A percentile compares a stretch with the other conserved stretches of the same genome.
Conservation (phyloP, 2,329 filamentous ascomycete species). For the Stachybotrys chlorohalonatus region DNA sequence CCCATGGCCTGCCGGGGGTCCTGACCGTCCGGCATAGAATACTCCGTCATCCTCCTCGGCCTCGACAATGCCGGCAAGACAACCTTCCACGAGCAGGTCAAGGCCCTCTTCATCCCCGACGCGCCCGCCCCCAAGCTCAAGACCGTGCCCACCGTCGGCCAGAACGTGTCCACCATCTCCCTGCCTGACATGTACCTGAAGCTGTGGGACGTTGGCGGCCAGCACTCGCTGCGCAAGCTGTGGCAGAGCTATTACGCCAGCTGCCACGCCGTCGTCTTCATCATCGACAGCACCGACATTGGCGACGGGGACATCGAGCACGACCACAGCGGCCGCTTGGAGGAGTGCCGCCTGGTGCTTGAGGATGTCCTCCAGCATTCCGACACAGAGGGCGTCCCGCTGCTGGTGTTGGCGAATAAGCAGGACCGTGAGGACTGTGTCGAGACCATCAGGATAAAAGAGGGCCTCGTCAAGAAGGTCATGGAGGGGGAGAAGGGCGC, state of each 20-base stretch:
- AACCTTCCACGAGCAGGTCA: constrained; percentile 94
- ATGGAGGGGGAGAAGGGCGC: constrained; percentile 88
- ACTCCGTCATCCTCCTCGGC: constrained; percentile 92
- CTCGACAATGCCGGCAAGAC: constrained; percentile 98
- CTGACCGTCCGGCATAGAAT: constrained; percentile 49
- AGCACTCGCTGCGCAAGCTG: constrained; percentile 76
- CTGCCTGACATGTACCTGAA: constrained; percentile 95
- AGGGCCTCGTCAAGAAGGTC: constrained; percentile 88
- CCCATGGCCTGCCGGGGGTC: background rate
- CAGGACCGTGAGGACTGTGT: constrained; percentile 96
- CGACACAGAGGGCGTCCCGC: constrained; percentile 83
- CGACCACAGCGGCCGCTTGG: constrained; percentile 51
- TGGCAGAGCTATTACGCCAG: constrained; percentile 95
- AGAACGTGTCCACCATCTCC: constrained; percentile 88
- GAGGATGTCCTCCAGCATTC: constrained; percentile 83
- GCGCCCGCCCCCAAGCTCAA: constrained; percentile 59
- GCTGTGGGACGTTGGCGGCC: constrained; percentile 96
- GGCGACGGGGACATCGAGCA: constrained; percentile 65
- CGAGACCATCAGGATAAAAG: constrained; percentile 95
- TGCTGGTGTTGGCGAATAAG: constrained; percentile 92
- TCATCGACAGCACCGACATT: constrained; percentile 91
- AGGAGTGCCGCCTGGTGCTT: constrained; percentile 82
- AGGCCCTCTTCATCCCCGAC: constrained; percentile 67
- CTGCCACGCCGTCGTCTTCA: constrained; percentile 95
- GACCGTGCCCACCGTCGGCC: constrained; percentile 92